Conservation (phyloP, 371 early-diverging fungal genomes). For the Syncephalastrum monosporum region DNA sequence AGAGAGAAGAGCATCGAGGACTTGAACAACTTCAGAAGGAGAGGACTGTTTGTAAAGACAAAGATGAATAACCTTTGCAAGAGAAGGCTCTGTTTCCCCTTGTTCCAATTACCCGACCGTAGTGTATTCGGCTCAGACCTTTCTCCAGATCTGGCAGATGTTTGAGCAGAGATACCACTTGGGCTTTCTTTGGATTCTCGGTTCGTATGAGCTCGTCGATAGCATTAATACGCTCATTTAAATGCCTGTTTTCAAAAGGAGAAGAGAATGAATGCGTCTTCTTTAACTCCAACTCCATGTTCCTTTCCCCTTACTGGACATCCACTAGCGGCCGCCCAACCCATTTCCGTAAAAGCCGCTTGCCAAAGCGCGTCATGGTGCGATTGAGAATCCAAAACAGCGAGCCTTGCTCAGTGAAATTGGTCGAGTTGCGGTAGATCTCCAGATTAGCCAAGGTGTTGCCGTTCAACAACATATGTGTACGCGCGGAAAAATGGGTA, state of each 20-base stretch:
- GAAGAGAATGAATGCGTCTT: neutral
- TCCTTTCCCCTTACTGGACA: constrained; percentile 16
- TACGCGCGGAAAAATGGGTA: constrained; percentile 61
- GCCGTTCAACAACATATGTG: constrained; percentile 76
- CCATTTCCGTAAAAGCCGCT: constrained; percentile 78
- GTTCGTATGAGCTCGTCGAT: constrained; percentile 61
- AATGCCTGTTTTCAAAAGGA: constrained; percentile 25
- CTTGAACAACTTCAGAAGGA: constrained; percentile 58
- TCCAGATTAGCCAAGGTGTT: constrained; percentile 78
- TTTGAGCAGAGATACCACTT: constrained; percentile 28
- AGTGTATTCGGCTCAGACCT: constrained; percentile 72
- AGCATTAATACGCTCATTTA: constrained; percentile 71
- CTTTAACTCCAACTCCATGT: neutral
- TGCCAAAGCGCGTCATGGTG: constrained; percentile 74
- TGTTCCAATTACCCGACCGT: constrained; percentile 48
- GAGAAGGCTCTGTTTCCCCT: neutral
- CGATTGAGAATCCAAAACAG: constrained; percentile 69
- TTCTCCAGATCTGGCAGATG: constrained; percentile 76
- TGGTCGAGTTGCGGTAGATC: constrained; percentile 65
- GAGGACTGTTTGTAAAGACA: constrained; percentile 34
- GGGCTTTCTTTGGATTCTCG: constrained; percentile 23
- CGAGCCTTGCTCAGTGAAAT: constrained; percentile 49
- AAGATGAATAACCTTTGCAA: neutral
- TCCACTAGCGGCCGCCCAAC: constrained; percentile 72
- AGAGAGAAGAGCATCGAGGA: constrained; percentile 51